These are phyloP conservation scores for Meyerozyma elateridarum DNA, from an alignment of 1,139 yeast species.

Conservation along the genomic window DNA sequence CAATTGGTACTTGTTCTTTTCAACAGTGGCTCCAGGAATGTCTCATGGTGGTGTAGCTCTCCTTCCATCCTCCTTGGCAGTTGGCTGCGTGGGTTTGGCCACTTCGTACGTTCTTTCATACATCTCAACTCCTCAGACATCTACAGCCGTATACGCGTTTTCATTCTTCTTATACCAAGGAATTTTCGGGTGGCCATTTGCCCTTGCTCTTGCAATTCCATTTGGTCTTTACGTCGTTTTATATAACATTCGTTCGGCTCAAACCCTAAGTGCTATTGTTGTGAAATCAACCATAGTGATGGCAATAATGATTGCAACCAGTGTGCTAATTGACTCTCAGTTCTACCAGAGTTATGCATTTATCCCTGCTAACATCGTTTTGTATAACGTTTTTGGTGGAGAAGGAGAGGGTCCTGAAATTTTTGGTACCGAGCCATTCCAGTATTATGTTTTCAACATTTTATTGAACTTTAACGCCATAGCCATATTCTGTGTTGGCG, in stretches of 20 bases:
- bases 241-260: slow-evolving; percentile 5
- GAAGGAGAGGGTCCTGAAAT: slow-evolving; percentile 82
- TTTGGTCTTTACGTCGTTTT: slow-evolving; percentile 35
- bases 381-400: slow-evolving; percentile 76
- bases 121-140: slow-evolving; percentile 9
- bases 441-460: slow-evolving; percentile 67
- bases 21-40: slow-evolving; percentile 58
- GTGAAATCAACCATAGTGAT: slow-evolving; percentile 16
- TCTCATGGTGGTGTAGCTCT: slow-evolving; percentile 82
- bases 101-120: slow-evolving; percentile 23
- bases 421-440: slow-evolving; percentile 84
- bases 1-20: slow-evolving; percentile 52
- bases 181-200: slow-evolving; percentile 89
- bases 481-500: slow-evolving; percentile 42
- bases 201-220: slow-evolving; percentile 61
- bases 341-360: slow-evolving; percentile 59
- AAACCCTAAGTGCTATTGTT: slow-evolving; percentile 13
- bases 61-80: slow-evolving; percentile 82
- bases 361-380: slow-evolving; percentile 78
- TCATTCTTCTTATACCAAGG: slow-evolving; percentile 62
- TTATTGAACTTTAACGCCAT: slow-evolving; percentile 66
- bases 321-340: slow-evolving; percentile 52
- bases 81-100: slow-evolving; percentile 57
- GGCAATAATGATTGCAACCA: slow-evolving; percentile 27
- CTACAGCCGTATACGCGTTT: slow-evolving; percentile 30